Evolutionary conservation across 257 asterid genomes (phyloP).

Genomic region (Phtheirospermum japonicum): DNA sequence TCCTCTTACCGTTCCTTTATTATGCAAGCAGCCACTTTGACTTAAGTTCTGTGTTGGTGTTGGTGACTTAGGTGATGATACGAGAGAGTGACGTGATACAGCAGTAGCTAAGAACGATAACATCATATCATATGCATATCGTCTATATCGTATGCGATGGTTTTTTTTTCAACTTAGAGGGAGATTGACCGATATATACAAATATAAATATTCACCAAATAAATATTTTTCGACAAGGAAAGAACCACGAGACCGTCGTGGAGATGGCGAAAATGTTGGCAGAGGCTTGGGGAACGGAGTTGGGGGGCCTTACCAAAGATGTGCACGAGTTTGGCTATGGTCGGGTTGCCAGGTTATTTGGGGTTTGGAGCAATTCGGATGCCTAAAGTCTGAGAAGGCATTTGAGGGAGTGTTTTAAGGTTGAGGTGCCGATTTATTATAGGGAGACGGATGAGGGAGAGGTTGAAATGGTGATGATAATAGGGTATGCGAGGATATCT

Average conservation of each 20-base stretch:
- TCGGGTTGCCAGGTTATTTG: slow-evolving; percentile 70
- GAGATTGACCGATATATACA: too few species aligned
- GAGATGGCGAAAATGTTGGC: slow-evolving; percentile 53
- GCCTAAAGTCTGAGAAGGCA: slow-evolving; percentile 57
- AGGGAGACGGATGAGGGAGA: slow-evolving; percentile 52
- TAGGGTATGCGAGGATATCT: slow-evolving; percentile 87
- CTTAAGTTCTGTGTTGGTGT: too few species aligned
- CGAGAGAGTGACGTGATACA: too few species aligned
- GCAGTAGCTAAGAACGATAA: too few species aligned
- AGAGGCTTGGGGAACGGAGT: slow-evolving; percentile 63
- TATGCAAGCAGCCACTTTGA: too few species aligned
- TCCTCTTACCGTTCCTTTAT: too few species aligned
- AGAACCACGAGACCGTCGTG: slow-evolving; percentile 57
- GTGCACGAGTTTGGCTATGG: slow-evolving; percentile 92
- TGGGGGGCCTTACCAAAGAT: slow-evolving; percentile 71
- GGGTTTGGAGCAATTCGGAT: slow-evolving; percentile 52
- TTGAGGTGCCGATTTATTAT: slow-evolving; percentile 81
- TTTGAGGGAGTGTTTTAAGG: slow-evolving; percentile 56
- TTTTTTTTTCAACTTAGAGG: too few species aligned
- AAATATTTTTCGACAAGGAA: too few species aligned
- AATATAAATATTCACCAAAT: too few species aligned
- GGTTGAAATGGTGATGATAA: slow-evolving; percentile 28
- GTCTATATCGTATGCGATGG: too few species aligned
- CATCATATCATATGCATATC: too few species aligned
- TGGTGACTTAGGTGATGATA: too few species aligned